These are phyloP conservation scores for Gymnopilus dilepis DNA, from an alignment of 768 basidiomycete genomes.

Conservation along the genomic window DNA sequence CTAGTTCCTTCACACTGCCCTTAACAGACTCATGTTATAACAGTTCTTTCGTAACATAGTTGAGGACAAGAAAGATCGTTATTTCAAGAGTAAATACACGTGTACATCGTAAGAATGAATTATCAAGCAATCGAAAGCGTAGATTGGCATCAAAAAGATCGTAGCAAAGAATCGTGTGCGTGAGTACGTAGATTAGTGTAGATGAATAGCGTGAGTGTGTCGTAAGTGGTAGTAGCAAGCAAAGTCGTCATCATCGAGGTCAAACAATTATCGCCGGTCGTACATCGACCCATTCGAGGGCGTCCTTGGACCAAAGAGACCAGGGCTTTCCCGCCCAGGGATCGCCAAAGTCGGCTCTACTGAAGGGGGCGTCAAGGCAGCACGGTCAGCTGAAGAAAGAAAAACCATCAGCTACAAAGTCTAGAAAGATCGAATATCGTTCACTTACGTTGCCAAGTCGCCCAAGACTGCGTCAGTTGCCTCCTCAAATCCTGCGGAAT, in stretches of 20 bases:
- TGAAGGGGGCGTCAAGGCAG: constrained; percentile 64
- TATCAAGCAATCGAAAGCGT: neutral
- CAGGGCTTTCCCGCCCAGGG: constrained; percentile 62
- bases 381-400: constrained; percentile 57
- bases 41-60: too few relatives aligned
- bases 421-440: neutral
- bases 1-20: too few relatives aligned
- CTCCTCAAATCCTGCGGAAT: constrained; percentile 43
- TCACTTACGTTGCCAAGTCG: constrained; percentile 69
- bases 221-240: neutral
- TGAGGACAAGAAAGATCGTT: neutral
- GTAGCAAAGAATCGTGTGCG: neutral
- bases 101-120: neutral
- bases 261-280: constrained; percentile 10
- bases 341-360: constrained; percentile 64
- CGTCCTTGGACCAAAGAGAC: constrained; percentile 71
- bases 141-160: constrained; percentile 6
- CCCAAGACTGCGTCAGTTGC: constrained; percentile 56
- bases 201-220: constrained; percentile 7
- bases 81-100: neutral
- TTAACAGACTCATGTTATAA: too few relatives aligned
- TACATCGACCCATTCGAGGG: constrained; percentile 28
- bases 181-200: neutral
- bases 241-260: too few relatives aligned
- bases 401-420: neutral